Conservation (phyloP, 2,329 filamentous ascomycete species). For the Macroventuria anomochaeta region DNA sequence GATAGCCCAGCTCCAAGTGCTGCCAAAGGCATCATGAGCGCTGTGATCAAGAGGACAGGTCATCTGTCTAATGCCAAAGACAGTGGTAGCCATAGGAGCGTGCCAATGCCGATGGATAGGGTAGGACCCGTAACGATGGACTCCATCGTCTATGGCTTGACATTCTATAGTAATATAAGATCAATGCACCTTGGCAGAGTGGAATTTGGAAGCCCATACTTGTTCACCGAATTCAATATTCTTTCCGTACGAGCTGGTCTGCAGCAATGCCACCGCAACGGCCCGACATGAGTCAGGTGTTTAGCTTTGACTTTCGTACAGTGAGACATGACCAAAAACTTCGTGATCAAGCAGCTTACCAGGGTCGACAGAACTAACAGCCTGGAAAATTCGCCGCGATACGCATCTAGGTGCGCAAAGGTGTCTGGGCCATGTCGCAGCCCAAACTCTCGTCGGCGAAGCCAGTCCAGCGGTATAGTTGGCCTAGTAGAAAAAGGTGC, state of each 20-base stretch:
- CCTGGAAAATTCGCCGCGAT: no score
- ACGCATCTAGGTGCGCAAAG: no score
- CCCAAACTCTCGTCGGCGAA: no score
- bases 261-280: slow-evolving; percentile 15
- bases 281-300: no score
- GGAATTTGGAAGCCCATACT: not conserved
- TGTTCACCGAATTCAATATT: slow-evolving; percentile 17
- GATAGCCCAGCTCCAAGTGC: slow-evolving; percentile 37
- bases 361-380: no score
- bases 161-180: slow-evolving; percentile 14
- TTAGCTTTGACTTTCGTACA: no score
- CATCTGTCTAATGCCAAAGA: slow-evolving; percentile 48
- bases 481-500: no score
- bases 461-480: no score
- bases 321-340: no score
- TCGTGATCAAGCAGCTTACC: no score
- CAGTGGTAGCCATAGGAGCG: slow-evolving; percentile 48
- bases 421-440: no score
- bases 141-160: slow-evolving; percentile 32
- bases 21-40: slow-evolving; percentile 34
- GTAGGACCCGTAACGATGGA: slow-evolving; percentile 38
- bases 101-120: slow-evolving; percentile 45
- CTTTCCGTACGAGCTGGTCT: no score
- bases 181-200: not conserved
- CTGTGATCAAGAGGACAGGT: slow-evolving; percentile 44